These are phyloP conservation scores for Metschnikowia baotianmanensis DNA, from an alignment of 805 yeast species.

Conservation along the genomic window DNA sequence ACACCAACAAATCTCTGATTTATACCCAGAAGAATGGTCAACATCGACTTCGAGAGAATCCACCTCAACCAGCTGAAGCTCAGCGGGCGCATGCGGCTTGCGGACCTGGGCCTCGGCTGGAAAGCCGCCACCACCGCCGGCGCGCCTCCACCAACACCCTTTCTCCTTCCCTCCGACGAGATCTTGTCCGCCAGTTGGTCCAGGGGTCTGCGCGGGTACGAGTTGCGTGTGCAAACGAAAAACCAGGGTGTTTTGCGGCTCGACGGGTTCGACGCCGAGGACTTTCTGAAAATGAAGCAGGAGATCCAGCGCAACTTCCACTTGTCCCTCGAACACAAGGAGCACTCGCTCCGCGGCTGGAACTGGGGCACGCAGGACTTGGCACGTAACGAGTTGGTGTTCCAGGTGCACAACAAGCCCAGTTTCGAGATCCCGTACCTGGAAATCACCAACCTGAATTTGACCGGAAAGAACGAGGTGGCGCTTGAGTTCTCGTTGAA, in stretches of 20 bases:
- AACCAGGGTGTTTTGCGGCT: slow-evolving; percentile 80
- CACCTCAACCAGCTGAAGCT: slow-evolving; percentile 82
- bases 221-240: slow-evolving; percentile 84
- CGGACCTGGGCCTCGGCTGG: slow-evolving; percentile 98
- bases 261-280: slow-evolving; percentile 90
- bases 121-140: slow-evolving; percentile 56
- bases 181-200: slow-evolving; percentile 83
- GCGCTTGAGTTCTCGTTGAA: slow-evolving; percentile 78
- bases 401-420: slow-evolving; percentile 84
- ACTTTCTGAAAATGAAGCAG: slow-evolving; percentile 74
- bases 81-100: slow-evolving; percentile 89
- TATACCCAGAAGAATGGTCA: slow-evolving; percentile 32
- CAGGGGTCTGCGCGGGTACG: slow-evolving; percentile 89
- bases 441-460: slow-evolving; percentile 76
- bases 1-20: not conserved
- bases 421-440: slow-evolving; percentile 86
- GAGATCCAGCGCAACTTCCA: slow-evolving; percentile 77
- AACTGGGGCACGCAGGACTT: slow-evolving; percentile 96
- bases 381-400: slow-evolving; percentile 87
- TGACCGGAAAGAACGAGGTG: slow-evolving; percentile 91
- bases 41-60: slow-evolving; percentile 85
- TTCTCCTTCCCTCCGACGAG: slow-evolving; percentile 83
- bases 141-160: slow-evolving; percentile 56
- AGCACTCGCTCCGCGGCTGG: slow-evolving; percentile 97
- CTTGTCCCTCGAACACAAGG: slow-evolving; percentile 73